Conservation (phyloP, 2,329 filamentous ascomycete genomes). For the Pyrenophora graminea region DNA sequence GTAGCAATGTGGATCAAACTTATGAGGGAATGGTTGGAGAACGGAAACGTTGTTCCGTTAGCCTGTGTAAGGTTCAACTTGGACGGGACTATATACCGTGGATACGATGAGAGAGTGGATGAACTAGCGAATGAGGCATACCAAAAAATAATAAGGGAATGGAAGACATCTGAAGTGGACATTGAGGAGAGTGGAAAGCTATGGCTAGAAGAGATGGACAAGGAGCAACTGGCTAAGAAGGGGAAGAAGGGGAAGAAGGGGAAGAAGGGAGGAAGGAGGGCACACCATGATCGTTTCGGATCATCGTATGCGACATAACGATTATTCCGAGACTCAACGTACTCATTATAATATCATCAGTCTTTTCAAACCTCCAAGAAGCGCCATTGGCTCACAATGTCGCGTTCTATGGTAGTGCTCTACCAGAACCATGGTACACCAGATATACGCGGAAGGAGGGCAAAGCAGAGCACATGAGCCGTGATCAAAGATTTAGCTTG, state of each 20-base stretch:
- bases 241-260: conserved; percentile 7
- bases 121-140: conserved; percentile 2
- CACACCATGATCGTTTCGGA: too few relatives aligned
- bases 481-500: too few relatives aligned
- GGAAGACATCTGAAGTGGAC: conserved; percentile 5
- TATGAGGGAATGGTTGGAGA: conserved; percentile 11
- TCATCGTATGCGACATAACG: too few relatives aligned
- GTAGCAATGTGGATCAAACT: conserved; percentile 12
- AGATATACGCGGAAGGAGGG: neutral
- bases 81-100: neutral
- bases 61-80: conserved; percentile 9
- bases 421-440: too few relatives aligned
- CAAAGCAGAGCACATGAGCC: neutral
- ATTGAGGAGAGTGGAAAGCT: neutral
- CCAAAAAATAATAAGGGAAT: conserved; percentile 5
- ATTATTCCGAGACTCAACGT: too few relatives aligned
- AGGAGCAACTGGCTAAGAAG: conserved; percentile 14
- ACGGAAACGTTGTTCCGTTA: conserved; percentile 10
- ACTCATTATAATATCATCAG: too few relatives aligned
- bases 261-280: neutral
- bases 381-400: too few relatives aligned
- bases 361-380: too few relatives aligned
- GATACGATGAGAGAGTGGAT: conserved; percentile 1
- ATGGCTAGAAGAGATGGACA: conserved; percentile 19
- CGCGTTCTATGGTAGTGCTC: too few relatives aligned